Conservation (phyloP, 169 alveolate species). For the Plasmodium berghei region DNA sequence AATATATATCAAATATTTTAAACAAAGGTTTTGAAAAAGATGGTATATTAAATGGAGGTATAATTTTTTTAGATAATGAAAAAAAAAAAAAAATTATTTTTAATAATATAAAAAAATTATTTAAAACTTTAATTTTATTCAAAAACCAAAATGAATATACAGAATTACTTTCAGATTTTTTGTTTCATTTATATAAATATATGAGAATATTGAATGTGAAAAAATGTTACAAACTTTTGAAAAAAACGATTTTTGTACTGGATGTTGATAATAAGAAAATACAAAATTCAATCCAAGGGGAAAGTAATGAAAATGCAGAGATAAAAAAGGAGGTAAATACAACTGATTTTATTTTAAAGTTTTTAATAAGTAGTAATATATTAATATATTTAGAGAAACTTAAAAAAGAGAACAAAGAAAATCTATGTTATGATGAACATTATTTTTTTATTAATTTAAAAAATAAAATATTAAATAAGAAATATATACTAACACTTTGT, state of each 20-base stretch:
- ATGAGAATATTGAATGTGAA: slow-evolving; percentile 49
- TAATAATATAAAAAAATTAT: slow-evolving; percentile 36
- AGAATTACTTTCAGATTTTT: slow-evolving; percentile 30
- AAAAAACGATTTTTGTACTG: background rate
- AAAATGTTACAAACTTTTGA: slow-evolving; percentile 29
- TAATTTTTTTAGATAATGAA: background rate
- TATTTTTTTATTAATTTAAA: slow-evolving; percentile 20
- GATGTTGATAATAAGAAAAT: too few species aligned
- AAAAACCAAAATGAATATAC: slow-evolving; percentile 4
- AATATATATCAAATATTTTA: slow-evolving; percentile 11
- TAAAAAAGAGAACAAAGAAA: slow-evolving; percentile 31
- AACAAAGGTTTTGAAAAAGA: slow-evolving; percentile 36
- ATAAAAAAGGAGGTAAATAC: background rate
- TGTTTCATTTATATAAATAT: slow-evolving; percentile 51
- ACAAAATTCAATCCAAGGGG: too few species aligned
- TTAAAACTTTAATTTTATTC: slow-evolving; percentile 21
- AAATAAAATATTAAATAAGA: slow-evolving; percentile 18
- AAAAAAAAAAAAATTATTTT: slow-evolving; percentile 27
- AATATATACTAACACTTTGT: slow-evolving; percentile 18
- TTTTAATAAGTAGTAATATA: slow-evolving; percentile 31
- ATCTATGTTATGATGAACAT: slow-evolving; percentile 25
- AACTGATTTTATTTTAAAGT: background rate
- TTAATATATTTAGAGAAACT: slow-evolving; percentile 27
- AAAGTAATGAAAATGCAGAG: background rate
- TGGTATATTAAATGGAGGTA: slow-evolving; percentile 5